Conservation (phyloP, 768 basidiomycete genomes). For the Russula sp. region DNA sequence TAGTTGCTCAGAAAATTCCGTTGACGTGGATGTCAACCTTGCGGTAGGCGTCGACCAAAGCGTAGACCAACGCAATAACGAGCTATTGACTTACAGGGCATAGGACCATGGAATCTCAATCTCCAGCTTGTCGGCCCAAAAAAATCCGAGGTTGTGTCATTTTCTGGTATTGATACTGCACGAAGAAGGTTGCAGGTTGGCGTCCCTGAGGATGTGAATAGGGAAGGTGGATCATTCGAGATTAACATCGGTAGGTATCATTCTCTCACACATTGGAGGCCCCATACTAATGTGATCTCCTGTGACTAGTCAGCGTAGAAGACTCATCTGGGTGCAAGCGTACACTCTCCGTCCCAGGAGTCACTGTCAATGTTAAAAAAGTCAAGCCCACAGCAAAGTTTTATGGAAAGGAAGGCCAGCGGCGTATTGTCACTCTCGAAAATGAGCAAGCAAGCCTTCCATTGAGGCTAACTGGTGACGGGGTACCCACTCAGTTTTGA, state of each 20-base stretch:
- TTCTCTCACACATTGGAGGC: neutral
- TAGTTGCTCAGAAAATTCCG: conserved; percentile 71
- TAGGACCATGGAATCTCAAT: conserved; percentile 83
- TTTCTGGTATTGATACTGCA: conserved; percentile 48
- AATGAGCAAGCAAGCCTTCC: conserved; percentile 67
- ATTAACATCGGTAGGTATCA: conserved; percentile 58
- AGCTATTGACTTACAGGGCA: conserved; percentile 47
- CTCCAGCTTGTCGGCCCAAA: conserved; percentile 73
- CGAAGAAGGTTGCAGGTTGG: conserved; percentile 54
- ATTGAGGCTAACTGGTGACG: conserved; percentile 83
- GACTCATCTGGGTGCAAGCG: conserved; percentile 87
- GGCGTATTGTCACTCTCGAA: conserved; percentile 61
- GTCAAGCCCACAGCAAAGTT: conserved; percentile 88
- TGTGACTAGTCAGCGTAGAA: conserved; percentile 64
- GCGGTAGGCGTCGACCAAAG: conserved; percentile 39
- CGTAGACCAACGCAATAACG: neutral
- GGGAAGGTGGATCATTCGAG: conserved; percentile 69
- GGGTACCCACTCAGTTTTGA: conserved; percentile 42
- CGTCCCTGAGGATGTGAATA: conserved; percentile 58
- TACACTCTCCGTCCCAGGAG: conserved; percentile 61
- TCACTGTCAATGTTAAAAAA: conserved; percentile 80
- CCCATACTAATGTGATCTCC: conserved; percentile 15
- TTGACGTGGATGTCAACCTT: conserved; percentile 76
- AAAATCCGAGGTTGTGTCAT: conserved; percentile 49
- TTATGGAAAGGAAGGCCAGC: conserved; percentile 56